These are phyloP conservation scores for Graphium sp. DNA, from an alignment of 2,329 filamentous ascomycete species.

Conservation along the genomic window DNA sequence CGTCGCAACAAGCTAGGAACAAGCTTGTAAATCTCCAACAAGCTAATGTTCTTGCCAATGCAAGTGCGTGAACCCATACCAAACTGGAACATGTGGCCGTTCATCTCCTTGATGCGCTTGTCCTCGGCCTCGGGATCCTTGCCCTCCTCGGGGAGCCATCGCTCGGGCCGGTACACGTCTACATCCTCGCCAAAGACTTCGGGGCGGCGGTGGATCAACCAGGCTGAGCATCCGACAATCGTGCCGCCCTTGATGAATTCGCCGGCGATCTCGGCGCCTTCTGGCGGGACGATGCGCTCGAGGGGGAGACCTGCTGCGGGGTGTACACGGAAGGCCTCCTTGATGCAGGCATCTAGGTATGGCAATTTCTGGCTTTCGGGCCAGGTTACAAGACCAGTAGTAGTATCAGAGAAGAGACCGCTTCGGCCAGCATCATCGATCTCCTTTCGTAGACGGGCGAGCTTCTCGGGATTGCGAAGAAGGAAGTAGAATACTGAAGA, in stretches of 20 bases:
- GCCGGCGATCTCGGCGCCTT: conserved; percentile 45
- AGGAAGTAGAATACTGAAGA: conserved; percentile 59
- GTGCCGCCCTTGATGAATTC: conserved; percentile 49
- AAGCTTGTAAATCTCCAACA: conserved; percentile 47
- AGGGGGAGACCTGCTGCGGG: conserved; percentile 57
- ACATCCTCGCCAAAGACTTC: conserved; percentile 54
- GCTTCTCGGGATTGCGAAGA: conserved; percentile 40
- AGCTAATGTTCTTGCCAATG: conserved; percentile 49
- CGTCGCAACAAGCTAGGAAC: conserved; percentile 43
- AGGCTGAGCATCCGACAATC: conserved; percentile 58
- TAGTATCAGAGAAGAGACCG: conserved; percentile 30
- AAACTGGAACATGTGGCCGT: conserved; percentile 55
- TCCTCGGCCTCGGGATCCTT: conserved; percentile 22
- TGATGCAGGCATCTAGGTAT: conserved; percentile 63
- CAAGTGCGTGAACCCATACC: conserved; percentile 56
- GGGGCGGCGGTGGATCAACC: conserved; percentile 53
- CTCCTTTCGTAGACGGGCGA: conserved; percentile 40
- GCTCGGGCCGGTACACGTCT: conserved; percentile 49
- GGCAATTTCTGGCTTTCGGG: conserved; percentile 50
- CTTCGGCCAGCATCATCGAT: conserved; percentile 38
- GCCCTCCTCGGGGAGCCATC: conserved; percentile 36
- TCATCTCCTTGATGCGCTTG: conserved; percentile 46
- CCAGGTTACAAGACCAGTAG: conserved; percentile 51
- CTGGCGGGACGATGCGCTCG: conserved; percentile 53
- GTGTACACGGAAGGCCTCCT: conserved; percentile 63